Percentiles rank a stretch among this genome's conserved stretches.
Conservation (phyloP, 768 basidiomycete genomes). For the Lentinula aciculospora region DNA sequence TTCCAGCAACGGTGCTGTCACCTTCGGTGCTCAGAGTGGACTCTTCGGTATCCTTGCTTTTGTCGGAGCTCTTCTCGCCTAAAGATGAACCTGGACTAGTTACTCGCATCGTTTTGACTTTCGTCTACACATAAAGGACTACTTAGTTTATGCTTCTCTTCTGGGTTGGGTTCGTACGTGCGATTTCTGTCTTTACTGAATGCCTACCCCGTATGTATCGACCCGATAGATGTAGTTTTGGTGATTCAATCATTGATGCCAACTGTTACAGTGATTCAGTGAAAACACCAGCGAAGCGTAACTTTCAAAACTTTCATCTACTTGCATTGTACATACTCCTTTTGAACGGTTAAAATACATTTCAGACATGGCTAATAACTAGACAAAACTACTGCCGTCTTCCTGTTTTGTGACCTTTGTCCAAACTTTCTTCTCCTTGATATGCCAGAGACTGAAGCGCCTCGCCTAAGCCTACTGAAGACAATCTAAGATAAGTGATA, state of each 20-base stretch:
- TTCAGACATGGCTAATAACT: no score
- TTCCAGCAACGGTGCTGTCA: slow-evolving; percentile 4
- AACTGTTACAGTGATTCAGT: neutral
- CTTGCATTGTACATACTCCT: no score
- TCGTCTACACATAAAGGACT: neutral
- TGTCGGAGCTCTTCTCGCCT: slow-evolving; percentile 1
- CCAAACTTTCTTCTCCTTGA: no score
- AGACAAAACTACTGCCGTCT: no score
- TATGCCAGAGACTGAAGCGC: no score
- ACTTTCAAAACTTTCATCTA: no score
- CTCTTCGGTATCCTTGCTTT: slow-evolving; percentile 23
- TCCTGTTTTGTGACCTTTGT: no score
- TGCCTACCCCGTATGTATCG: neutral
- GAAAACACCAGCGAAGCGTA: no score
- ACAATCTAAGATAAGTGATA: no score
- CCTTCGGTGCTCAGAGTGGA: slow-evolving; percentile 16
- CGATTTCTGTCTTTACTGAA: neutral
- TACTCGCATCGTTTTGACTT: neutral
- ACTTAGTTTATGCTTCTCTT: neutral
- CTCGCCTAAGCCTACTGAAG: no score
- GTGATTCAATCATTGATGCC: neutral
- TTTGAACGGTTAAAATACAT: no score
- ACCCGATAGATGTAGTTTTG: neutral
- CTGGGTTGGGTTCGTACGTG: neutral
- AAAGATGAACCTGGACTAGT: neutral